Percentiles rank a stretch among this genome's conserved stretches.
Evolutionary conservation across 495 filamentous ascomycete genomes (phyloP).

Genomic region (Podospora bellae-mahoneyi): DNA sequence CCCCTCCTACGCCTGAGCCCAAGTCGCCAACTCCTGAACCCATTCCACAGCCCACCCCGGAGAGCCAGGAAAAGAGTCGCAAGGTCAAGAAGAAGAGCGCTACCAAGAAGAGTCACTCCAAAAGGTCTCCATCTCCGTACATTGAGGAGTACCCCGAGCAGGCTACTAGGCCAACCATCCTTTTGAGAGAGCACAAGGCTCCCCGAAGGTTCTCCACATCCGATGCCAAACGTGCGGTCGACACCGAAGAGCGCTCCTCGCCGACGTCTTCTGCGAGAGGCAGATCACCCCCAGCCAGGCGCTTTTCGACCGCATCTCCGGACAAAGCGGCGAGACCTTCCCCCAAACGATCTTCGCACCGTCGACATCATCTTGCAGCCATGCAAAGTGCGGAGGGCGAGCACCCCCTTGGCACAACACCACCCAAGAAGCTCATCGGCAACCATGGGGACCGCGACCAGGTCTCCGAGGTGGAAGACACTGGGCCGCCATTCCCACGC

Average conservation of each 20-base stretch:
- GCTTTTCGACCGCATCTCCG: slow-evolving; percentile 10
- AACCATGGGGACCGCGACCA: slow-evolving; percentile 2
- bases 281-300: slow-evolving; percentile 24
- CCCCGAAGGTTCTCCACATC: slow-evolving; percentile 23
- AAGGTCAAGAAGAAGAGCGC: slow-evolving; percentile 4
- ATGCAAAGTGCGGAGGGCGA: slow-evolving; percentile 4
- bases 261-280: slow-evolving; percentile 16
- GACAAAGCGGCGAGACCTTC: slow-evolving; percentile 12
- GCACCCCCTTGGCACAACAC: neutral
- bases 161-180: slow-evolving; percentile 19
- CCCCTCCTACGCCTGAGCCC: neutral
- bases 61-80: slow-evolving; percentile 11
- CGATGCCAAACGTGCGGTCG: slow-evolving; percentile 17
- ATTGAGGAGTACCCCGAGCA: slow-evolving; percentile 34
- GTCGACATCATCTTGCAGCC: neutral
- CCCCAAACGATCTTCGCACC: slow-evolving; percentile 4
- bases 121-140: slow-evolving; percentile 27
- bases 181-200: slow-evolving; percentile 31
- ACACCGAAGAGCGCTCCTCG: slow-evolving; percentile 15
- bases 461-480: neutral
- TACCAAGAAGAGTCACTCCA: slow-evolving; percentile 13
- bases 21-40: neutral
- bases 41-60: neutral
- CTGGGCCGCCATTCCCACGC: slow-evolving; percentile 4
- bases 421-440: neutral